Percentiles rank a stretch among this genome's conserved stretches.
Conservation (phyloP, 768 basidiomycete species). For the Coprinellus micaceus region DNA sequence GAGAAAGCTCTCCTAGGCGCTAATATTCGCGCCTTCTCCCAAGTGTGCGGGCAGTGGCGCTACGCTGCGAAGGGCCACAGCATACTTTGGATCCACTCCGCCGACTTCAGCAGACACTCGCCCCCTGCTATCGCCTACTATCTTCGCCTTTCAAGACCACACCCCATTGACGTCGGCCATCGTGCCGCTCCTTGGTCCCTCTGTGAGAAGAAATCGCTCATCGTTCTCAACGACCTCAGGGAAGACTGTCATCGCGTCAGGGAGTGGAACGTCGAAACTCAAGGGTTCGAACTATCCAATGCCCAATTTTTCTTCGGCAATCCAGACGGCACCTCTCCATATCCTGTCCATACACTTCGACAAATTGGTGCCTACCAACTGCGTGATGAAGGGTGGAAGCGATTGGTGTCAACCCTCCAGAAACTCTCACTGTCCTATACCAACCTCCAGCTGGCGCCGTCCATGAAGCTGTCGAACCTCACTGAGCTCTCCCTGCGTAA, state of each 20-base stretch:
- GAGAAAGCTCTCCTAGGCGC: background rate
- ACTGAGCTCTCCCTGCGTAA: background rate
- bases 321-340: no score
- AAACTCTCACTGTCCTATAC: background rate
- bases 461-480: background rate
- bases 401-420: no score
- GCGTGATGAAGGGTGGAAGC: no score
- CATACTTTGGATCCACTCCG: background rate
- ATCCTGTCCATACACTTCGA: no score
- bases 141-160: background rate
- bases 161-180: background rate
- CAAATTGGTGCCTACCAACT: no score
- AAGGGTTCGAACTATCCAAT: background rate
- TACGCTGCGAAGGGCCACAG: background rate
- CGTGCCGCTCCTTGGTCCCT: background rate
- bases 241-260: background rate
- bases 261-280: background rate
- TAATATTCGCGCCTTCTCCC: background rate
- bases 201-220: background rate
- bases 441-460: background rate
- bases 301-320: no score
- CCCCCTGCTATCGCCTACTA: background rate
- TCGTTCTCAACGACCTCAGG: background rate
- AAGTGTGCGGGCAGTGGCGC: background rate
- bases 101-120: background rate